These are phyloP conservation scores for Cnidoscolus chayamansa DNA, from an alignment of 441 rosid species.

Conservation along the genomic window DNA sequence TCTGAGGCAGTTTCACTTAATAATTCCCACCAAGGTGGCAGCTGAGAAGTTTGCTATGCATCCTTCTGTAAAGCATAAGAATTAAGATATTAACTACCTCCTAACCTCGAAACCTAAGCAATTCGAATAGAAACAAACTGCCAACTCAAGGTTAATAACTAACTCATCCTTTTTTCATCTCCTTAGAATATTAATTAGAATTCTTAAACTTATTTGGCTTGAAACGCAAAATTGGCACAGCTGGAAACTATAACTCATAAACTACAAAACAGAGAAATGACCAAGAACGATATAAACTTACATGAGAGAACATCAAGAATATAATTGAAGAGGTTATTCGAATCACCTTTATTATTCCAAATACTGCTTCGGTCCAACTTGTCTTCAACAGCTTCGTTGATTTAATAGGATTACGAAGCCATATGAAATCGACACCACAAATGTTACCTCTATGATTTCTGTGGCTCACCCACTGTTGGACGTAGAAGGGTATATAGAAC, in stretches of 20 bases:
- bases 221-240: background rate
- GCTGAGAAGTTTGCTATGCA: background rate
- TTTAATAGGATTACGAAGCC: constrained; percentile 78
- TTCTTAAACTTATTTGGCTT: background rate
- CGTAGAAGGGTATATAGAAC: background rate
- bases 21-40: background rate
- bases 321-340: constrained; percentile 1
- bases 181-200: background rate
- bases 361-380: constrained; percentile 83
- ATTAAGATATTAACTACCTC: background rate
- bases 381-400: constrained; percentile 56
- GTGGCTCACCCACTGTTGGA: constrained; percentile 90
- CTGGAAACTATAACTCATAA: background rate
- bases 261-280: background rate
- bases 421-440: constrained; percentile 91
- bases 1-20: background rate
- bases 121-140: background rate
- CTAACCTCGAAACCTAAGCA: background rate
- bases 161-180: background rate
- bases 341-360: constrained; percentile 76
- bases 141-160: background rate
- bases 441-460: constrained; percentile 91
- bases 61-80: constrained; percentile 1
- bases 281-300: background rate
- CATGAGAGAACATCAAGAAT: background rate